These are phyloP conservation scores for Macrolepiota albuminosa DNA, from an alignment of 768 basidiomycete species.

Conservation along the genomic window DNA sequence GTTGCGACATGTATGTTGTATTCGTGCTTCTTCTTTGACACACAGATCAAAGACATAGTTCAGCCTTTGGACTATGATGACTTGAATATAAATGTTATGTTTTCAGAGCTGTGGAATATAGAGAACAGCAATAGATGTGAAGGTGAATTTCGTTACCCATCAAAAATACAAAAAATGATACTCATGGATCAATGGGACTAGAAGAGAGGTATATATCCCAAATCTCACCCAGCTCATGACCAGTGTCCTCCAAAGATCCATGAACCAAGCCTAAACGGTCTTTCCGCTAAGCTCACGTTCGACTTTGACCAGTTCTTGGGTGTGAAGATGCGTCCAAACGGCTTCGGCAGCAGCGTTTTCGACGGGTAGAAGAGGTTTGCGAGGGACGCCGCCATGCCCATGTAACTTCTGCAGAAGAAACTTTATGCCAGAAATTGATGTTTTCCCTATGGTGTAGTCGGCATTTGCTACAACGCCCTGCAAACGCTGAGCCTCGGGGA, in stretches of 20 bases:
- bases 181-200: slow-evolving; percentile 6
- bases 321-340: slow-evolving; percentile 71
- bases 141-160: not conserved
- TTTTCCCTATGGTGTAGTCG: slow-evolving; percentile 75
- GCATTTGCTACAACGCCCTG: slow-evolving; percentile 80
- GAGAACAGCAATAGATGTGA: not conserved
- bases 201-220: slow-evolving; percentile 1
- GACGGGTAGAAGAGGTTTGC: slow-evolving; percentile 73
- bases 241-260: slow-evolving; percentile 9
- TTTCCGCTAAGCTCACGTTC: slow-evolving; percentile 56
- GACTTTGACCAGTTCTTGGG: slow-evolving; percentile 58
- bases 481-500: slow-evolving; percentile 65
- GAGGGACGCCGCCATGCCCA: slow-evolving; percentile 79
- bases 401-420: slow-evolving; percentile 65
- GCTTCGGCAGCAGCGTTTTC: slow-evolving; percentile 47
- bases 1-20: not conserved
- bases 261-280: slow-evolving; percentile 14
- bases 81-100: not conserved
- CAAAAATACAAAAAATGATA: not conserved
- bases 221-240: slow-evolving; percentile 4
- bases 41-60: not conserved
- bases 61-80: too few species aligned
- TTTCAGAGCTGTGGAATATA: not conserved
- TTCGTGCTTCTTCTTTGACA: not conserved
- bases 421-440: slow-evolving; percentile 82